Base-by-base conservation (phyloP, 2,329 filamentous ascomycete genomes). In the Arthroderma uncinatum region DNA sequence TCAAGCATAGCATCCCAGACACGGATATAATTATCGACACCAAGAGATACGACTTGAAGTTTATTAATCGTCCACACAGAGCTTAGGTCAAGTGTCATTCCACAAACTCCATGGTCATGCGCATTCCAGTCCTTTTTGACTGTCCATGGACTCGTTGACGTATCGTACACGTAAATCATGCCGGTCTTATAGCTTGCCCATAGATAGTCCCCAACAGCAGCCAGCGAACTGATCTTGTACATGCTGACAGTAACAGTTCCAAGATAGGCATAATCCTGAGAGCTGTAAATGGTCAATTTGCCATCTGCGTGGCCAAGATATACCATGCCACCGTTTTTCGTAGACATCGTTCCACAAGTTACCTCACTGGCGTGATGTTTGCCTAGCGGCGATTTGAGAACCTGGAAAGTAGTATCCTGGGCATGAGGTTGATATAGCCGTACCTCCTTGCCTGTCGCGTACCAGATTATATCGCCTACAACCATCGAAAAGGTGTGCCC, bases 121-220 rank as follows among this genome's bases (percentile, higher is more conserved):
- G 89, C 92, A 62, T 85, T 83, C 92, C 93, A 98, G 66, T 97
- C 92, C 70, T 98, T 98, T 73, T 88, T 85, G 25, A 95, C 83
- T 19, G 80, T 79, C 93, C 93, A 98, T 0, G 92, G 92, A n/a
- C 81, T 83, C 30, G 82, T 80, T 8, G 77, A 81, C 9, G 89
- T 86, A 69, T 98, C 91, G 71, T 96, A 98, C 6, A 97, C 87
- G 65, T 89, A 93, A 33, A 95, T 83, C 79, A 86, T 95, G 14
- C 93, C 93, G 0, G 88, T 96, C 69, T 92, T 96, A 74, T 91
- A 97, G 2, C 86, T 92, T 28, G 90, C 89, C 93, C 93, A 98
- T 0, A 98, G 77, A 65, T 89, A 82, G 59, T 84, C 81, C 4
- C 90, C 91, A 2, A 90, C 86, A 7, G 89, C 88, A 1, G 84